Evolutionary conservation across 768 basidiomycete genomes (phyloP).

Genomic region (Mycena floridula): DNA sequence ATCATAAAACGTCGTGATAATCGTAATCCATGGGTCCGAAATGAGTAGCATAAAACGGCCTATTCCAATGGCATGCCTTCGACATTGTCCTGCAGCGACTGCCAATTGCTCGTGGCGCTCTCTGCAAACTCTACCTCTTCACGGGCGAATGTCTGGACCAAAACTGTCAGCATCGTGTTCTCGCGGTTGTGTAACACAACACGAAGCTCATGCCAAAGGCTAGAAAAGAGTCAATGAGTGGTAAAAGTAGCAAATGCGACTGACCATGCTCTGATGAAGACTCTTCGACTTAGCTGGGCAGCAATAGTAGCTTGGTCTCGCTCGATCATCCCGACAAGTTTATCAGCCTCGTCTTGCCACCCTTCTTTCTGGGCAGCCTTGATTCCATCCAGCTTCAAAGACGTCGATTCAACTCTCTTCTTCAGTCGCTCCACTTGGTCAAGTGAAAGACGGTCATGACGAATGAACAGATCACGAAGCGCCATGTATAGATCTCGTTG

Average conservation of each 20-base stretch:
- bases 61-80: constrained; percentile 85
- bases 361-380: constrained; percentile 68
- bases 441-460: constrained; percentile 82
- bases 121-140: constrained; percentile 71
- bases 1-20: neutral
- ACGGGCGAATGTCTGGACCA: constrained; percentile 65
- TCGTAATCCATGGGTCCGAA: neutral
- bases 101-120: constrained; percentile 66
- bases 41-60: neutral
- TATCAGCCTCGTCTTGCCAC: constrained; percentile 85
- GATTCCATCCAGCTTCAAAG: constrained; percentile 70
- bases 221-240: constrained; percentile 21
- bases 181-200: constrained; percentile 90
- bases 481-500: constrained; percentile 86
- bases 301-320: constrained; percentile 81
- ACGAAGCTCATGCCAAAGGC: constrained; percentile 95
- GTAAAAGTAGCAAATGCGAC: constrained; percentile 14
- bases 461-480: constrained; percentile 78
- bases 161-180: constrained; percentile 70
- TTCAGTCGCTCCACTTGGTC: constrained; percentile 86
- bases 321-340: constrained; percentile 64
- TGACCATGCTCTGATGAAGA: constrained; percentile 85
- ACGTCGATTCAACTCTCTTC: constrained; percentile 76
- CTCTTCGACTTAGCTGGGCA: constrained; percentile 66
- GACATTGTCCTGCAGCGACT: constrained; percentile 59